Percentiles rank a stretch among this genome's conserved stretches.
phyloP scores from a whole-genome alignment of 1,284 basidiomycete species.

The Pseudozyma sp. region DNA sequence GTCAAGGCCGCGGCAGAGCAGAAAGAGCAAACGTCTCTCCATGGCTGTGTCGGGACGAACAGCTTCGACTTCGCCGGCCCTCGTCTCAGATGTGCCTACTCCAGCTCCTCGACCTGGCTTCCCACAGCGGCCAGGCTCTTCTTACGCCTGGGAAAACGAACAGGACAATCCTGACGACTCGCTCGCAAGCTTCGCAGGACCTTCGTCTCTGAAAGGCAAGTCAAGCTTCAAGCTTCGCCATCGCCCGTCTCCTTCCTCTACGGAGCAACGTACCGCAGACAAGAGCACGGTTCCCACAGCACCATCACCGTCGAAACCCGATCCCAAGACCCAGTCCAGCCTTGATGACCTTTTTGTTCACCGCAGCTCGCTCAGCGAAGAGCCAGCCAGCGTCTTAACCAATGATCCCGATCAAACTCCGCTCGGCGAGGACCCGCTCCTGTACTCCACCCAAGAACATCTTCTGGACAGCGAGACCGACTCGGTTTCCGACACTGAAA shows the following conservation, averaged over 20 bases:
- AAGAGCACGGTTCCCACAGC: background rate
- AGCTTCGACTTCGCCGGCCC: background rate
- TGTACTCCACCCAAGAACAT: conserved; percentile 45
- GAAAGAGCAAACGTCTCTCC: conserved; percentile 31
- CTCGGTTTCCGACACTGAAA: conserved; percentile 28
- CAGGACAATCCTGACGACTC: conserved; percentile 35
- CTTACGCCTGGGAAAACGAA: conserved; percentile 5
- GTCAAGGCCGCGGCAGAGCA: conserved; percentile 9
- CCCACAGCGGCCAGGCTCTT: conserved; percentile 1
- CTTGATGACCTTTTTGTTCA: conserved; percentile 12
- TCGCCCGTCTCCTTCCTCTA: conserved; percentile 14
- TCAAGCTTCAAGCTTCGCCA: conserved; percentile 42
- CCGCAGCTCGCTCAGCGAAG: conserved; percentile 39
- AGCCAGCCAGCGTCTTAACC: conserved; percentile 49
- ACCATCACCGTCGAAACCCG: conserved; percentile 1
- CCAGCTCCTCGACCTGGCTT: background rate
- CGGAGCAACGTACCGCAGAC: background rate
- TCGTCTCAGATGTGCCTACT: background rate
- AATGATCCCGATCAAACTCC: conserved; percentile 55
- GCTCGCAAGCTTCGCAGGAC: conserved; percentile 24
- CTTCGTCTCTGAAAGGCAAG: conserved; percentile 30
- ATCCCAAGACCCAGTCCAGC: background rate
- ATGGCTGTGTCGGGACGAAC: background rate
- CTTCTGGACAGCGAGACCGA: conserved; percentile 49
- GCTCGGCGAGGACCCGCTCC: conserved; percentile 55